These are phyloP conservation scores for Penicillium glabrum DNA, from an alignment of 2,329 filamentous ascomycete species.

Conservation along the genomic window DNA sequence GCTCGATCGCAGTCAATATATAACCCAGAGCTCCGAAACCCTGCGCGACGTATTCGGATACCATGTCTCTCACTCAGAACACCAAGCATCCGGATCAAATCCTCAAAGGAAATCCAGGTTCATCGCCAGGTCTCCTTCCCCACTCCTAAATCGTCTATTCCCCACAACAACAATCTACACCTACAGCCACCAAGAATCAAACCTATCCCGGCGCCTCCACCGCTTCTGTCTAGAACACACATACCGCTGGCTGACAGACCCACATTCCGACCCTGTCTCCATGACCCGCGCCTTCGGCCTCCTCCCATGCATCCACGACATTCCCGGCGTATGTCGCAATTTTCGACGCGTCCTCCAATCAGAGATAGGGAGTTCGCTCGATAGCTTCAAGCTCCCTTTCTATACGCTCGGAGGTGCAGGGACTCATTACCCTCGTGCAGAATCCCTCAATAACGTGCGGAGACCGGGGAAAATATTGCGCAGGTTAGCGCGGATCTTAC, in stretches of 20 bases:
- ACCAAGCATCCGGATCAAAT: neutral
- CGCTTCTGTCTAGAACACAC: slow-evolving; percentile 65
- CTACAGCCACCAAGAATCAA: slow-evolving; percentile 66
- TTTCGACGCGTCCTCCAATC: slow-evolving; percentile 14
- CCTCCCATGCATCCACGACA: slow-evolving; percentile 25
- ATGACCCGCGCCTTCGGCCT: slow-evolving; percentile 27
- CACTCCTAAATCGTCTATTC: slow-evolving; percentile 23
- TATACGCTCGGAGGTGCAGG: slow-evolving; percentile 63
- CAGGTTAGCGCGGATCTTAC: slow-evolving; percentile 17
- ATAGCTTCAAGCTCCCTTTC: slow-evolving; percentile 21
- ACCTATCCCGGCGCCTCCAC: slow-evolving; percentile 71
- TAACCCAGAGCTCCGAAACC: neutral
- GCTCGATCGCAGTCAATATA: neutral
- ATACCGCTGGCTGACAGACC: slow-evolving; percentile 54
- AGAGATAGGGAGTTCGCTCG: slow-evolving; percentile 22
- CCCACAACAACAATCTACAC: slow-evolving; percentile 40
- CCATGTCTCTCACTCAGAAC: neutral
- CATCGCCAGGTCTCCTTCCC: slow-evolving; percentile 15
- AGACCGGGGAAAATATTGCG: slow-evolving; percentile 24
- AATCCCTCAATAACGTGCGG: slow-evolving; percentile 33
- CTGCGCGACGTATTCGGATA: slow-evolving; percentile 14
- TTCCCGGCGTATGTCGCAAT: slow-evolving; percentile 16
- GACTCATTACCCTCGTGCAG: slow-evolving; percentile 59
- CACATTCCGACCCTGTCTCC: slow-evolving; percentile 13
- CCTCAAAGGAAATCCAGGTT: neutral